Evolutionary conservation across 257 asterid genomes (phyloP), one percentile per base, ranked within the genome.

Genomic region (Solanum piurae): DNA sequence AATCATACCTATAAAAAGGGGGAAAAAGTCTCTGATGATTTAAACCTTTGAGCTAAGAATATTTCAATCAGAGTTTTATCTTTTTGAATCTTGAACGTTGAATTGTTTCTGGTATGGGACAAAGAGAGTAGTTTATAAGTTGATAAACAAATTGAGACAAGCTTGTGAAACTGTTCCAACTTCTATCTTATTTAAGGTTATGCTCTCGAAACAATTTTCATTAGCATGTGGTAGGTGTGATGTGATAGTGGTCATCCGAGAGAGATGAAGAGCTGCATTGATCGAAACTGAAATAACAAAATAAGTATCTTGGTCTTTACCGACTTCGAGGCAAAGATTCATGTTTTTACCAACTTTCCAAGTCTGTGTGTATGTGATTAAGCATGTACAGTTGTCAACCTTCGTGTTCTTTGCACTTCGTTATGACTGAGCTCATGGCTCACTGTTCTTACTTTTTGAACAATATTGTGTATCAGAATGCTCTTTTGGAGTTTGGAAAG

Each of bases 401-500:
- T 46, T 44, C 0, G 6, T 80, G 69, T 18, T 46, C 68, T 29
- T 80, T 80, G 42, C 6, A 18, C 29, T 49, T 27, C 2, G 6
- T 49, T 49, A 80, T 49, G 40, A 44, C 66, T 27, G 13, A 9
- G 13, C 84, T 79, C 64, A 44, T 44, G 66, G 38, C 0, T 9
- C n/a, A 42, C 84, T 44, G 6, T 79, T 79, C 25, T 44, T 44
- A 18, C 84, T 4, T 79, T 75, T 8, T 77, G 25, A 42, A 46
- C 85, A 42, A 80, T 46, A 14, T 14, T 80, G 3, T 29, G 46
- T 29, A 18, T 16, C 94, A 96, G 99, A 96, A 96, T 68, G 76
- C 94, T 2, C 84, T 92, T 33, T 64, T 96, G 98, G 94, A 94
- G 87, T 91, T 94, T 38, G 93, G 94, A 89, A 95, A 92, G 93